Evolutionary conservation across 75 land plant species (phyloP), one percentile per base, ranked within the genome.

Genomic region (Pinus tabuliformis): DNA sequence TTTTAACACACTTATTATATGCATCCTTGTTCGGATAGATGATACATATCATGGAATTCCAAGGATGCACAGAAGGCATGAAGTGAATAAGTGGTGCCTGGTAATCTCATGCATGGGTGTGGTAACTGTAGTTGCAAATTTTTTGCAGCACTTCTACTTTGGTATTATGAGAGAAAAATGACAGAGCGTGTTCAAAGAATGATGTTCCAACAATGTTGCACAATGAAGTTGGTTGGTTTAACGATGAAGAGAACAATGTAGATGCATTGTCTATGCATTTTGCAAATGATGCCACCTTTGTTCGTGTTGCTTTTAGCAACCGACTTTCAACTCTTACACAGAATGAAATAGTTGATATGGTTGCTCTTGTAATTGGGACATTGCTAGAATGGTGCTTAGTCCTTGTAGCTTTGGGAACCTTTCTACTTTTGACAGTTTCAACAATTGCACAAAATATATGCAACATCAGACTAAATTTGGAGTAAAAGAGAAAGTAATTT

Each of bases 121-220:
- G 33, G 90, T 93, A 20, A 97, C 99, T 59, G 93, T 97, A 36
- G 73, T 97, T 68, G 94, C 94, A 18, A 97, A 97, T 64, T 97
- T 97, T 77, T 78, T 97, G 81, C 98, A 97, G 82, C 99, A 97
- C 73, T 97, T 97, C 79, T 97, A 97, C 78, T 97, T 97, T 79
- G 99, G 99, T 45, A 97, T 97, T 33, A 97, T 97, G 99, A 98
- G 99, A 59, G 99, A 97, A 78, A 97, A 97, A 75, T 97, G 99
- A 97, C 99, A 54, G 98, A 97, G 75, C 91, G 99, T 64, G 89
- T 97, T 52, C 84, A 98, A 33, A 93, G 99, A 75, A 91, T 97
- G 90, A 97, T 97, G 99, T 97, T 97, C 82, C 93, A 97, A 98
- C 99, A 83, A 97, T 97, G 83, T 79, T 97, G 73, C 89, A 96